These are phyloP conservation scores for Botrytis porri DNA, from an alignment of 2,329 filamentous ascomycete species.

Conservation along the genomic window DNA sequence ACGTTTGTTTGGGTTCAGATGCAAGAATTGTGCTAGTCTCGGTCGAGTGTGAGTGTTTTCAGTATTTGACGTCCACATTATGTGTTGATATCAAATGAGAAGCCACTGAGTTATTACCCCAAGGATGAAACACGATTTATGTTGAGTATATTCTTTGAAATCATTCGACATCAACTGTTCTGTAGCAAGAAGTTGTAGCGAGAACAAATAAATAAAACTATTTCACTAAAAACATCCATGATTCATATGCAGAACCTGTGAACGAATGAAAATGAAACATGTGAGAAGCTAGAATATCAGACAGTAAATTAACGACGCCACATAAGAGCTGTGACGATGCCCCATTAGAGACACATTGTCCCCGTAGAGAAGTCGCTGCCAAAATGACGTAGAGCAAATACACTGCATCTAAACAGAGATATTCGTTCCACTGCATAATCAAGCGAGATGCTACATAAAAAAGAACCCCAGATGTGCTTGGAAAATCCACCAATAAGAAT, in stretches of 20 bases:
- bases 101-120: neutral
- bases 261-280: neutral
- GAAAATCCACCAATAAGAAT: neutral
- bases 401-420: neutral
- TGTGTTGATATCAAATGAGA: neutral
- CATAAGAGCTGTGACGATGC: neutral
- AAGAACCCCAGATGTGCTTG: neutral
- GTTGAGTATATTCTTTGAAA: neutral
- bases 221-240: neutral
- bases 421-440: neutral
- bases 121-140: neutral
- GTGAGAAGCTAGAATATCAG: neutral
- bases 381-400: neutral
- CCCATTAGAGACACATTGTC: neutral
- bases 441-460: neutral
- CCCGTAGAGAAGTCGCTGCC: neutral
- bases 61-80: neutral
- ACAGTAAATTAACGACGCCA: neutral
- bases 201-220: neutral
- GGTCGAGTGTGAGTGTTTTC: neutral
- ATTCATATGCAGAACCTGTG: neutral
- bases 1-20: neutral
- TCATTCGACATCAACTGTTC: no score
- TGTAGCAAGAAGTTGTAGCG: no score
- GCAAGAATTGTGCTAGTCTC: neutral